Evolutionary conservation across 768 basidiomycete species (phyloP).

Genomic region (Megacollybia marginata): DNA sequence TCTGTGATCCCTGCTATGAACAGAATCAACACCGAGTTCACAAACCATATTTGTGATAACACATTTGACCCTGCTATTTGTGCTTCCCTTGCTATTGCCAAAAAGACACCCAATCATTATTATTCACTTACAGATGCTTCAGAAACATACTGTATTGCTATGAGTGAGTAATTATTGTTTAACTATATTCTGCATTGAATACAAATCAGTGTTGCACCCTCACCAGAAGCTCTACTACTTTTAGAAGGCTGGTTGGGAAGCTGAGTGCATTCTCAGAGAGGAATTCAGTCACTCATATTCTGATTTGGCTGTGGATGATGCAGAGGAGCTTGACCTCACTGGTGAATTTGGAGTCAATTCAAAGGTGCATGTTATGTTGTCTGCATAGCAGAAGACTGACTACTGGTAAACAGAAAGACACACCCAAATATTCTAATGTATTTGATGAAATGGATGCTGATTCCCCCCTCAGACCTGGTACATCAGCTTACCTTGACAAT

Average conservation of each 20-base stretch:
- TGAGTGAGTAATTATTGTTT: constrained; percentile 11
- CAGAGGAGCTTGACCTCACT: constrained; percentile 15
- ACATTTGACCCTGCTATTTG: neutral
- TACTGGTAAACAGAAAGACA: no score
- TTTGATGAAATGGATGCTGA: no score
- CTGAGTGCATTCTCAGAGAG: constrained; percentile 16
- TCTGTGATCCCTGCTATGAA: neutral
- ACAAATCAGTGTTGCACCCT: constrained; percentile 21
- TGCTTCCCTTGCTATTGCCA: constrained; percentile 8
- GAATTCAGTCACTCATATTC: constrained; percentile 9
- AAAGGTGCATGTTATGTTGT: no score
- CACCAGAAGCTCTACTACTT: constrained; percentile 23
- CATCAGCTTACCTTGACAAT: no score
- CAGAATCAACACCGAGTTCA: neutral
- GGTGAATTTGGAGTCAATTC: constrained; percentile 19
- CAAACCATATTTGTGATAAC: neutral
- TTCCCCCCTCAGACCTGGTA: no score
- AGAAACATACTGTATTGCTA: constrained; percentile 15
- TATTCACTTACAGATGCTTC: constrained; percentile 13
- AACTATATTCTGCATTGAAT: neutral
- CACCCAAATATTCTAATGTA: no score
- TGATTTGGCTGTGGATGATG: constrained; percentile 11
- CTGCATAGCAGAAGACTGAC: no score
- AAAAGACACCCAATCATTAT: constrained; percentile 18
- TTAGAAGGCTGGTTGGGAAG: constrained; percentile 14